Conservation (phyloP, 495 filamentous ascomycete genomes). For the Daldinia childiae region DNA sequence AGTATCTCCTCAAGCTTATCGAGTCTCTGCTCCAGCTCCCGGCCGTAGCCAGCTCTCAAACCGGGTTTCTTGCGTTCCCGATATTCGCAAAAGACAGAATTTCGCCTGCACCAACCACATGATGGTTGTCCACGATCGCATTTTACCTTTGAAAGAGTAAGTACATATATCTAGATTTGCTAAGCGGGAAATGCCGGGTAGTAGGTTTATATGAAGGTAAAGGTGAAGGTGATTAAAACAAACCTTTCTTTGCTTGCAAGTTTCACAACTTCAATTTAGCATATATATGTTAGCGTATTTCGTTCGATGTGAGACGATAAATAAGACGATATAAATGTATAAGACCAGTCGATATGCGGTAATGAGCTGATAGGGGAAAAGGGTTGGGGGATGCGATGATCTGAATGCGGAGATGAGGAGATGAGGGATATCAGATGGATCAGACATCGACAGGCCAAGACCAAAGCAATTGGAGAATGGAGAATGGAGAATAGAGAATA, state of each 20-base stretch:
- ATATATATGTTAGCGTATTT: conserved; percentile 34
- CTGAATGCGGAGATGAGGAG: conserved; percentile 1
- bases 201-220: neutral
- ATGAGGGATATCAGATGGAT: conserved; percentile 4
- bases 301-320: conserved; percentile 1
- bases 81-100: conserved; percentile 80
- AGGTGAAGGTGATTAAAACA: conserved; percentile 25
- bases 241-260: conserved; percentile 85
- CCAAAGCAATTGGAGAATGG: conserved; percentile 8
- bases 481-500: neutral
- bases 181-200: too few relatives aligned
- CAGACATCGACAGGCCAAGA: neutral
- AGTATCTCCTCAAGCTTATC: conserved; percentile 64
- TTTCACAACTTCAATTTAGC: conserved; percentile 67
- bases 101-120: conserved; percentile 89
- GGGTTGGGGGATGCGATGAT: neutral
- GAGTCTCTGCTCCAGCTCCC: conserved; percentile 85
- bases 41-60: conserved; percentile 83
- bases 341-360: neutral
- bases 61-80: conserved; percentile 88
- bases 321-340: conserved; percentile 6
- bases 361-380: neutral
- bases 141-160: conserved; percentile 66
- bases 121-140: conserved; percentile 84
- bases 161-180: neutral